phyloP scores from a whole-genome alignment of 2,329 filamentous ascomycete genomes.

The Claviceps purpurea region DNA sequence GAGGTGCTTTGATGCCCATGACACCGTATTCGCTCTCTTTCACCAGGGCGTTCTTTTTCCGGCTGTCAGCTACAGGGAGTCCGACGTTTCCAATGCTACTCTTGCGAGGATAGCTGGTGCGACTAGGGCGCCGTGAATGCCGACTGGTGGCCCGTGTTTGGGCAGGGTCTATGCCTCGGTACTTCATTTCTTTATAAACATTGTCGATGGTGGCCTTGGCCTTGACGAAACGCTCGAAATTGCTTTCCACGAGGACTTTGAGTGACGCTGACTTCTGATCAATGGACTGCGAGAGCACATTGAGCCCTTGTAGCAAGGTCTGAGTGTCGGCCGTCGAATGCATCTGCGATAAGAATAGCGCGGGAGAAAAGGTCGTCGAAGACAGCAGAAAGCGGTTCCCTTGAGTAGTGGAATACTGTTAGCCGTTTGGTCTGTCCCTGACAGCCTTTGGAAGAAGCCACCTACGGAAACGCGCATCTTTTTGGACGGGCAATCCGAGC shows the following conservation, averaged over 20 bases:
- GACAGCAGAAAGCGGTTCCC: conserved; percentile 90
- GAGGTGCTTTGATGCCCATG: conserved; percentile 71
- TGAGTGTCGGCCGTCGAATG: conserved; percentile 78
- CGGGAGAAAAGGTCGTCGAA: conserved; percentile 88
- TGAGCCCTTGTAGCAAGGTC: conserved; percentile 65
- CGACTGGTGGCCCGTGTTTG: conserved; percentile 25
- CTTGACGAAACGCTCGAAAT: conserved; percentile 95
- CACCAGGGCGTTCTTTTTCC: conserved; percentile 76
- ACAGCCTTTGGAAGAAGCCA: conserved; percentile 11
- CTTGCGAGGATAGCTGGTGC: conserved; percentile 48
- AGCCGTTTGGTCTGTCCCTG: conserved; percentile 8
- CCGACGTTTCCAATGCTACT: conserved; percentile 20
- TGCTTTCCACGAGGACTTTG: conserved; percentile 91
- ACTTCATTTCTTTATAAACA: conserved; percentile 97
- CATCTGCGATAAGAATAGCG: conserved; percentile 81
- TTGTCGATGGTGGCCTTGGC: conserved; percentile 98
- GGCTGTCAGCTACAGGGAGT: conserved; percentile 36
- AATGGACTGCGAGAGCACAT: conserved; percentile 79
- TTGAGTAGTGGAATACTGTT: conserved; percentile 24
- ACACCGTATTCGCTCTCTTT: conserved; percentile 92
- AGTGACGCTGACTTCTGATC: conserved; percentile 95
- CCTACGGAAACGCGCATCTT: conserved; percentile 64
- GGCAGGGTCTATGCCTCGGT: conserved; percentile 42
- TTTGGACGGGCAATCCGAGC: conserved; percentile 67
- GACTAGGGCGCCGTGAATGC: conserved; percentile 56